These are phyloP conservation scores for Exophiala calicioides DNA, from an alignment of 2,329 filamentous ascomycete species.

Conservation along the genomic window DNA sequence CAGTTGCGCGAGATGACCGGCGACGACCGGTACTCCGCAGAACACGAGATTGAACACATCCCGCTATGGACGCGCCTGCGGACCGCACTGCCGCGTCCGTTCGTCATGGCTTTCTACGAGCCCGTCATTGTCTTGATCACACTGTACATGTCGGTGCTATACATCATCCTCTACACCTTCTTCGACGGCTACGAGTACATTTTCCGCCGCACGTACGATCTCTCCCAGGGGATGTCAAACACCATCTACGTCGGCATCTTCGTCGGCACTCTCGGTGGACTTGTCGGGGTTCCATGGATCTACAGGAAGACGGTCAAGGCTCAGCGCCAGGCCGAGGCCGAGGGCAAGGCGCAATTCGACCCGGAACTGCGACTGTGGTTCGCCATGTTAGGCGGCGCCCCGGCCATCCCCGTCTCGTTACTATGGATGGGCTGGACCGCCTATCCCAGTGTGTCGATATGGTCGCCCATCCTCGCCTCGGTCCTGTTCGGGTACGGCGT, in stretches of 20 bases:
- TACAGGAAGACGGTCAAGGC: conserved; percentile 48
- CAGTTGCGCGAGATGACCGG: conserved; percentile 44
- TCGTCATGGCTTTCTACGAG: conserved; percentile 51
- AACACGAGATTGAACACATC: conserved; percentile 47
- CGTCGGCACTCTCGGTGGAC: conserved; percentile 43
- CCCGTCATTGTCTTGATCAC: conserved; percentile 36
- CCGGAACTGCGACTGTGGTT: conserved; percentile 59
- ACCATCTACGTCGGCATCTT: conserved; percentile 52
- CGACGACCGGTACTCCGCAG: conserved; percentile 50
- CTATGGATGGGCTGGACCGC: conserved; percentile 63
- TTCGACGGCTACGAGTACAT: conserved; percentile 54
- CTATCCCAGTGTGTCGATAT: conserved; percentile 49
- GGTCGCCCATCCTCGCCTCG: conserved; percentile 54
- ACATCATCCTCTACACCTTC: conserved; percentile 40
- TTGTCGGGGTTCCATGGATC: conserved; percentile 47
- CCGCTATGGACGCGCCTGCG: conserved; percentile 43
- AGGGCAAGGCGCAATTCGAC: conserved; percentile 43
- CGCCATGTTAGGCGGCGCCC: conserved; percentile 51
- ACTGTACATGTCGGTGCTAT: conserved; percentile 35
- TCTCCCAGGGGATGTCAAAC: conserved; percentile 48
- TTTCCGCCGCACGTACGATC: conserved; percentile 50
- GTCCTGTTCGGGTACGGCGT: conserved; percentile 56
- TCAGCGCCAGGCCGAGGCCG: conserved; percentile 43
- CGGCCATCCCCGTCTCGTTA: conserved; percentile 52
- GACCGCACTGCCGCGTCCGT: conserved; percentile 49